Base-by-base conservation (phyloP, 192 early-diverging fungal species). In the Coemansia sp. region DNA sequence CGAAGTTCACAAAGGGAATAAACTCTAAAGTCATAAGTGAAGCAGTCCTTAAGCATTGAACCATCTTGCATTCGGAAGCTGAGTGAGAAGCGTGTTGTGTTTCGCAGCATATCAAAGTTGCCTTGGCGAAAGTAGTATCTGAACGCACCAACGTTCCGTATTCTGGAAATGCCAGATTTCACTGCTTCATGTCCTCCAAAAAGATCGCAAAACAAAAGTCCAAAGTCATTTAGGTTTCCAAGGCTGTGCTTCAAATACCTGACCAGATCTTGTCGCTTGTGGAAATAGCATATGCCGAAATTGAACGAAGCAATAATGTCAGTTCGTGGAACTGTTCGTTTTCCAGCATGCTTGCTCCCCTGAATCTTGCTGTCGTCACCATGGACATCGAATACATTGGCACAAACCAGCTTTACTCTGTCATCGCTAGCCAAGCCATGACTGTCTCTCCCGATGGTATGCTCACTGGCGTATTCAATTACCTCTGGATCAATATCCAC, bases 241-340 rank as follows among this genome's bases (percentile, higher is more conserved):
- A 60, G 63, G 55, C 73, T 63, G 54, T 68, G 68, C 41, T 32
- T 32, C 41, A 85, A 57, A 65, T 85, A 85, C 15, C 41, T 39
- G 49, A 85, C 60, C 16, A 85, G 62, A 19, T 74, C 65, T 4
- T 59, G 8, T 10, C 84, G 71, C 64, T 74, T 45, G 62, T 75
- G 65, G 54, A 80, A 80, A 41, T 76, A 85, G 61, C 67, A 73
- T 47, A 80, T 60, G 2, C 74, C 63, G 63, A 80, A 85, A 64
- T 85, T 85, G 41, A 85, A 69, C 5, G 65, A 72, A 13, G 71
- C 74, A 19, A 85, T 78, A 26, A 85, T 65, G 51, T 85, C 76
- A 6, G 60, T 81, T n/a, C 42, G 49, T n/a, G 81, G 81, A 5
- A 78, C n/a, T 0, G 18, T 41, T 4, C 41, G 19, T 2, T 12